These are phyloP conservation scores for Fusarium anguioides DNA, from an alignment of 2,329 filamentous ascomycete species.

Conservation along the genomic window DNA sequence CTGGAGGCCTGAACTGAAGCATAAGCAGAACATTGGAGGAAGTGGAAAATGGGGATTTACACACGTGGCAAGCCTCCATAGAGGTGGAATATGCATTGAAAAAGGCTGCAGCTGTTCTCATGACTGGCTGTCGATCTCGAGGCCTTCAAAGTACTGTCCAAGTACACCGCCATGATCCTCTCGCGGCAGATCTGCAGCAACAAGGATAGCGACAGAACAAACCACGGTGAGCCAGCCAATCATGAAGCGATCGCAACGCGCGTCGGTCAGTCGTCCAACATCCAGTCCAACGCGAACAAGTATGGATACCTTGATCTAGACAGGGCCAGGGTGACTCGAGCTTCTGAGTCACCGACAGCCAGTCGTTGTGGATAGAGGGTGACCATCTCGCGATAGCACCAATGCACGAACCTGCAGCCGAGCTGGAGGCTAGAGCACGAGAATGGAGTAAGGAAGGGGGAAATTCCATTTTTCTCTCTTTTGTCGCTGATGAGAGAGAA, in stretches of 20 bases:
- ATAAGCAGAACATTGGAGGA: conserved; percentile 5
- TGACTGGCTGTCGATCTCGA: conserved; percentile 38
- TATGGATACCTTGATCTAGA: conserved; percentile 14
- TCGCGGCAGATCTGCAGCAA: conserved; percentile 31
- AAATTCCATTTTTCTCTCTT: conserved; percentile 13
- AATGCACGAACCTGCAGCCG: conserved; percentile 34
- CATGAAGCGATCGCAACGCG: conserved; percentile 32
- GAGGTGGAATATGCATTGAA: conserved; percentile 15
- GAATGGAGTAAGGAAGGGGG: conserved; percentile 6
- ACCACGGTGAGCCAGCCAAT: conserved; percentile 31
- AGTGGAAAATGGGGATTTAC: background rate
- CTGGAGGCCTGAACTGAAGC: conserved; percentile 26
- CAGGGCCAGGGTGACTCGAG: conserved; percentile 24
- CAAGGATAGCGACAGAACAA: conserved; percentile 15
- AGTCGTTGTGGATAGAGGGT: conserved; percentile 37
- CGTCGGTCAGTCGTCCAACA: conserved; percentile 40
- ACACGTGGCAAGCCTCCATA: background rate
- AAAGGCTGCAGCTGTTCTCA: conserved; percentile 29
- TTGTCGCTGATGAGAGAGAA: background rate
- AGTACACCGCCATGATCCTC: conserved; percentile 28
- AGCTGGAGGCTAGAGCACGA: conserved; percentile 13
- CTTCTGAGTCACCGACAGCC: conserved; percentile 45
- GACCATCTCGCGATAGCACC: conserved; percentile 42
- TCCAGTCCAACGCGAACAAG: conserved; percentile 6
- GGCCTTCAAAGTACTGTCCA: conserved; percentile 33